A percentile compares a stretch with the other conserved stretches of the same genome.
phyloP scores from a whole-genome alignment of 1,284 basidiomycete genomes.

The Trametes hirsuta region DNA sequence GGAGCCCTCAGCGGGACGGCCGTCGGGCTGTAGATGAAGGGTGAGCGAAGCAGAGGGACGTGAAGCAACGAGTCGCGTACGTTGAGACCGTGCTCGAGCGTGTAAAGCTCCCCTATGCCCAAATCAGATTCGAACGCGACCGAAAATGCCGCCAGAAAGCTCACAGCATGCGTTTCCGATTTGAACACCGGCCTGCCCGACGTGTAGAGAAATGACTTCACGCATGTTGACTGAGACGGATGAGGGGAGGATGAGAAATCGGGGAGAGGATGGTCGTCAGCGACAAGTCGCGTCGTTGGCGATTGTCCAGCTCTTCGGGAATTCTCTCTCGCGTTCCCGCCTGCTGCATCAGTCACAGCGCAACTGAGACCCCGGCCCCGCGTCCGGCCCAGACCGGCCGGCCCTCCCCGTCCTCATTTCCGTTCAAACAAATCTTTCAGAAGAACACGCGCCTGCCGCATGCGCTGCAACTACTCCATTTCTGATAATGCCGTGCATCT shows the following conservation, averaged over 20 bases:
- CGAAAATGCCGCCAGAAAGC: slow-evolving; percentile 31
- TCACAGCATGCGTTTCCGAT: slow-evolving; percentile 94
- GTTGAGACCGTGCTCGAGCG: slow-evolving; percentile 94
- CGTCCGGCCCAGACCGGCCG: background rate
- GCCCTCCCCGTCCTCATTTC: background rate
- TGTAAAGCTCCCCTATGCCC: slow-evolving; percentile 91
- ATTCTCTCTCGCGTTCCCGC: slow-evolving; percentile 3
- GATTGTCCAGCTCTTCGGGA: slow-evolving; percentile 10
- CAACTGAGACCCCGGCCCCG: background rate
- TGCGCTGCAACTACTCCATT: background rate
- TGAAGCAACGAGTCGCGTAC: slow-evolving; percentile 47
- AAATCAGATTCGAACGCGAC: slow-evolving; percentile 1
- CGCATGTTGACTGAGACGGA: slow-evolving; percentile 56
- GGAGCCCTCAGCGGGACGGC: slow-evolving; percentile 57
- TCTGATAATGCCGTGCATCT: background rate
- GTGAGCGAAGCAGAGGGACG: background rate
- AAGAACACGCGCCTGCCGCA: no score
- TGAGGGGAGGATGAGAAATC: slow-evolving; percentile 22
- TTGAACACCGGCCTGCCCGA: slow-evolving; percentile 94
- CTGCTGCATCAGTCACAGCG: slow-evolving; percentile 8
- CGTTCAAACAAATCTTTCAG: background rate
- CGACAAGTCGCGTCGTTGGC: slow-evolving; percentile 17
- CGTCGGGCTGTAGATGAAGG: slow-evolving; percentile 52
- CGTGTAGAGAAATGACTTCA: slow-evolving; percentile 92
- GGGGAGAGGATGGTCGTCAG: slow-evolving; percentile 17